phyloP scores from a whole-genome alignment of 2,329 filamentous ascomycete species.

The Curvularia lunata region DNA sequence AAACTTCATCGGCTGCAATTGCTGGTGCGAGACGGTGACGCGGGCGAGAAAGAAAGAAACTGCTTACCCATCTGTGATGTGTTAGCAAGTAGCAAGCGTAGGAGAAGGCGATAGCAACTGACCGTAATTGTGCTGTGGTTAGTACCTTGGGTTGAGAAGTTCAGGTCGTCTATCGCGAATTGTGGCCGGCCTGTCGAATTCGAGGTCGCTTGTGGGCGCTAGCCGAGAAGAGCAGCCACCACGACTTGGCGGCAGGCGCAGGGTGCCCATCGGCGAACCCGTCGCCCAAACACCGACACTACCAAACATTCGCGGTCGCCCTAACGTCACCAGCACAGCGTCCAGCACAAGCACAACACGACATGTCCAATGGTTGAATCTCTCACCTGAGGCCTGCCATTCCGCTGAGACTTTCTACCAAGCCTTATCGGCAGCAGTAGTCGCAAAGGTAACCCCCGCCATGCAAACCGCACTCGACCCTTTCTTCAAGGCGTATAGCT shows the following conservation, averaged over 20 bases:
- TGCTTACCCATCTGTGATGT: constrained; percentile 68
- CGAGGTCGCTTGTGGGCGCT: constrained; percentile 36
- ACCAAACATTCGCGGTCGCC: constrained; percentile 4
- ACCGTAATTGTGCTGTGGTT: constrained; percentile 63
- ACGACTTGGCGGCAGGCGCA: constrained; percentile 20
- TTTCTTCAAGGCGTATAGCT: constrained; percentile 72
- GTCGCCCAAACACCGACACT: constrained; percentile 35
- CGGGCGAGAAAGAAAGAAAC: constrained; percentile 26
- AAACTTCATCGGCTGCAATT: constrained; percentile 43
- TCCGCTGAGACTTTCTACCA: constrained; percentile 10
- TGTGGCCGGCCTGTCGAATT: constrained; percentile 20
- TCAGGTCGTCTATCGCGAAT: constrained; percentile 29
- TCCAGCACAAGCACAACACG: neutral
- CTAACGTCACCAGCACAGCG: constrained; percentile 1
- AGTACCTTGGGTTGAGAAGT: constrained; percentile 45
- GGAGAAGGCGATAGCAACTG: constrained; percentile 36
- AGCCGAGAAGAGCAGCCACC: constrained; percentile 19
- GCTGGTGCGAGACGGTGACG: constrained; percentile 30
- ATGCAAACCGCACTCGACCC: constrained; percentile 79
- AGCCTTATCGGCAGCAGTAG: neutral
- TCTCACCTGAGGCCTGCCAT: constrained; percentile 13
- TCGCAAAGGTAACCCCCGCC: constrained; percentile 4
- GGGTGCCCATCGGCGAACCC: constrained; percentile 24
- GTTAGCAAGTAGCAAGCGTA: constrained; percentile 34
- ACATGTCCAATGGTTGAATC: constrained; percentile 7